Base-by-base conservation (phyloP, 495 filamentous ascomycete genomes). In the Ascobolus immersus region DNA sequence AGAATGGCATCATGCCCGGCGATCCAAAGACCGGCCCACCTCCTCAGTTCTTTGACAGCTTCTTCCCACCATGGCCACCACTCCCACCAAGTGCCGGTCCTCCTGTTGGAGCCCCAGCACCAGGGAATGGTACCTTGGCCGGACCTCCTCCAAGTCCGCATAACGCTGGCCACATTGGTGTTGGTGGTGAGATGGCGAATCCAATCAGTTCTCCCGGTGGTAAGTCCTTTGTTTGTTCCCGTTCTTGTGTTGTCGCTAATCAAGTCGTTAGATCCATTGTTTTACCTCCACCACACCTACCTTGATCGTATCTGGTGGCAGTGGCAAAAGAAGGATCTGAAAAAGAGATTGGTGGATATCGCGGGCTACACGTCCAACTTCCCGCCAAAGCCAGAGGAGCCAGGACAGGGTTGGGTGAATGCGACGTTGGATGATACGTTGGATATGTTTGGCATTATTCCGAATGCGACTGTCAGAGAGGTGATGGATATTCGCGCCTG, bases 201-300 rank as follows among this genome's bases (percentile, higher is more conserved):
- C 20, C 17, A 12, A 11, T 8, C 19, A 9, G 4, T 15, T n/a
- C 10, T 5, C 3, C 2, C 5, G 2, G 21, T 17, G 4, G 17
- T 1, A 19, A 17, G 21, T 17, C 8, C 23, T 4, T 20, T 32
- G n/a, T 19, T 15, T 1, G 4, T 6, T 12, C 36, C n/a, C 21
- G 26, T 22, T 22, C 13, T 27, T 19, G 6, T 33, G 23, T 20
- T 43, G 40, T 43, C 39, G 36, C 7, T 38, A 3, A 37, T 35
- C 7, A 20, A 14, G 10, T 15, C 21, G 12, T 28, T 35, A 35
- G 62, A 65, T 31, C 61, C 61, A 3, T 38, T 57, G 0, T 65
- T 65, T 29, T 58, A 56, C 35, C 44, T 65, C 14, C 61, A 65
- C 39, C 60, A 65, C 40, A 48, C 47, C 1, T 59, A 55, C 44